These are phyloP conservation scores for Platanus orientalis DNA, from an alignment of 164 flowering plant genomes.

Conservation along the genomic window DNA sequence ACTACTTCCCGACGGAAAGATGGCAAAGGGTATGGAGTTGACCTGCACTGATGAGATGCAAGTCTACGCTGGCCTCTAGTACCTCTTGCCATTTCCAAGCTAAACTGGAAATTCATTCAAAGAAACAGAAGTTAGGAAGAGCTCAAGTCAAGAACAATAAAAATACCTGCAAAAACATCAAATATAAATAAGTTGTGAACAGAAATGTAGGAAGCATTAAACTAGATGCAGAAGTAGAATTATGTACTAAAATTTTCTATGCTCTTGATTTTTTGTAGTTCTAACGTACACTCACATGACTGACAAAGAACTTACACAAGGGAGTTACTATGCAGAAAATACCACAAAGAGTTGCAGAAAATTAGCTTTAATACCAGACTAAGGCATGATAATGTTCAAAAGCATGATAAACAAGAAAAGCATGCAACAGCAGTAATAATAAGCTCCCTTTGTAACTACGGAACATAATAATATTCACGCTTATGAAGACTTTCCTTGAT, in stretches of 20 bases:
- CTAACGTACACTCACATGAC: background rate
- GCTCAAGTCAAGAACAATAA: background rate
- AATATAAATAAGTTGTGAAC: background rate
- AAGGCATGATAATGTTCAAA: no score
- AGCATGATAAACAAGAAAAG: no score
- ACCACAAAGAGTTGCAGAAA: background rate
- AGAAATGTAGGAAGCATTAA: background rate
- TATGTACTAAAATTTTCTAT: background rate
- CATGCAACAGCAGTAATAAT: background rate
- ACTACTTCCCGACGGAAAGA: conserved; percentile 18
- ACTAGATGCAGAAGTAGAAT: background rate
- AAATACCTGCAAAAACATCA: background rate
- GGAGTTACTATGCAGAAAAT: background rate
- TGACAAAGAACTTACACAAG: background rate
- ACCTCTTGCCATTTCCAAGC: conserved; percentile 64
- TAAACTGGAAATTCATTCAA: conserved; percentile 23
- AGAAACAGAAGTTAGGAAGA: background rate
- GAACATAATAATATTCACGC: no score
- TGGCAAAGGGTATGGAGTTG: conserved; percentile 49
- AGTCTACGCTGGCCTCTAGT: conserved; percentile 51
- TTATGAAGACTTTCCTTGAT: no score
- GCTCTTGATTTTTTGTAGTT: no score
- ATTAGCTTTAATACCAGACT: background rate
- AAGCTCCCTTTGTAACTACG: no score
- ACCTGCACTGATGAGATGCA: conserved; percentile 45